Conservation (phyloP, 208 protist species). For the Acanthamoeba castellanii region DNA sequence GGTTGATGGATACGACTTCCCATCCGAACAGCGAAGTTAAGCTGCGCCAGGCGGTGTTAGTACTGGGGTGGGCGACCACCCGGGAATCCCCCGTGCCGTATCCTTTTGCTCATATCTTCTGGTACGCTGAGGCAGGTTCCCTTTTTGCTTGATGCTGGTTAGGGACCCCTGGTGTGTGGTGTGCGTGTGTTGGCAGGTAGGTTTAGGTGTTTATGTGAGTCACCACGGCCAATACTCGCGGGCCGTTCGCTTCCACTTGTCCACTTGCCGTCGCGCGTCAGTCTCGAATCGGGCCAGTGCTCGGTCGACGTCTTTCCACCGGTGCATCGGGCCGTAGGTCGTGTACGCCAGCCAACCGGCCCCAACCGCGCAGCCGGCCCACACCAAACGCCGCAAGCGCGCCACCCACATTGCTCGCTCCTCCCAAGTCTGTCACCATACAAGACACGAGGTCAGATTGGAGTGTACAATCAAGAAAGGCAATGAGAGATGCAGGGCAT, state of each 20-base stretch:
- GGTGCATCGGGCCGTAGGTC: background rate
- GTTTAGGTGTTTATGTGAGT: background rate
- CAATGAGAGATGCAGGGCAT: background rate
- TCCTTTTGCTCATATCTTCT: too few species aligned
- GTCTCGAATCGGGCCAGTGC: background rate
- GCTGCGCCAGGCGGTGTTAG: too few species aligned
- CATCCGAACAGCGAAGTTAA: too few species aligned
- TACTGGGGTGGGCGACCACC: too few species aligned
- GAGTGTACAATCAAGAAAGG: background rate
- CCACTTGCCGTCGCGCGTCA: background rate
- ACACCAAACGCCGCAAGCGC: background rate
- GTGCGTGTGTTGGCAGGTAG: background rate
- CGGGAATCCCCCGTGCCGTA: too few species aligned
- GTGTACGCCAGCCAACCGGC: background rate
- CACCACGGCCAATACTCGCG: constrained; percentile 35
- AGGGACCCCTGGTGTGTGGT: too few species aligned
- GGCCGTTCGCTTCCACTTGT: background rate
- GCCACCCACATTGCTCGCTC: constrained; percentile 2
- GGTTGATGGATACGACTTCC: too few species aligned
- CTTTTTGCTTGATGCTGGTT: too few species aligned
- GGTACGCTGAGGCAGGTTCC: too few species aligned
- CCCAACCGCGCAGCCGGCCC: background rate
- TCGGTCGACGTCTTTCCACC: background rate
- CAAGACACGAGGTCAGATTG: background rate
- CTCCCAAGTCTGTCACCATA: background rate